Percentiles rank a stretch among this genome's conserved stretches.
Conservation (phyloP, 176 grass and related monocot genomes). For the Rhynchospora breviuscula region DNA sequence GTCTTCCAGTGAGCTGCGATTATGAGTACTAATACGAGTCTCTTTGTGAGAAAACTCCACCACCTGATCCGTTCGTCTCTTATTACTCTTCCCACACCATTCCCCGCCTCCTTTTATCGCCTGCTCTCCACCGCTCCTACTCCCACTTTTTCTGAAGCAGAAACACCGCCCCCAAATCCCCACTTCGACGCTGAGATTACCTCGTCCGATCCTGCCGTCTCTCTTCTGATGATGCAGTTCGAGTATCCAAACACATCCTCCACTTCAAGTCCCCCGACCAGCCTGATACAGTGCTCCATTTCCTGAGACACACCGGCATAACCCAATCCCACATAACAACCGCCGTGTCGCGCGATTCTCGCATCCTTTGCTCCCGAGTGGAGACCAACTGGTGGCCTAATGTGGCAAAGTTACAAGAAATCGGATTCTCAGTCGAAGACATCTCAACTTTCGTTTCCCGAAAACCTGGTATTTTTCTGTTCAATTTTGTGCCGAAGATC, state of each 20-base stretch:
- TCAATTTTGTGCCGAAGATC: constrained; percentile 5
- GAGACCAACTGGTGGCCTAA: background rate
- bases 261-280: background rate
- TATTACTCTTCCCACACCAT: background rate
- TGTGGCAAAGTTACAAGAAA: background rate
- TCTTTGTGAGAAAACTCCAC: too few species aligned
- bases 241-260: background rate
- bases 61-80: background rate
- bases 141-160: background rate
- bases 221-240: background rate
- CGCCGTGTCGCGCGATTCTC: background rate
- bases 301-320: background rate
- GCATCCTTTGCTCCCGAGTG: background rate
- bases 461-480: background rate
- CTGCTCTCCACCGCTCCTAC: background rate
- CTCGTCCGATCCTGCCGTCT: background rate
- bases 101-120: background rate
- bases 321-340: background rate
- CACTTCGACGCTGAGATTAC: background rate
- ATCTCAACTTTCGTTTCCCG: background rate
- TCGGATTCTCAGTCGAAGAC: background rate
- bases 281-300: background rate
- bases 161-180: background rate
- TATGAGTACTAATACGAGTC: too few species aligned
- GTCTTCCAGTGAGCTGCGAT: too few species aligned